Evolutionary conservation across 2,329 filamentous ascomycete genomes (phyloP), one percentile per base, ranked within the genome.

Genomic region (Phaeosphaeria sp.): DNA sequence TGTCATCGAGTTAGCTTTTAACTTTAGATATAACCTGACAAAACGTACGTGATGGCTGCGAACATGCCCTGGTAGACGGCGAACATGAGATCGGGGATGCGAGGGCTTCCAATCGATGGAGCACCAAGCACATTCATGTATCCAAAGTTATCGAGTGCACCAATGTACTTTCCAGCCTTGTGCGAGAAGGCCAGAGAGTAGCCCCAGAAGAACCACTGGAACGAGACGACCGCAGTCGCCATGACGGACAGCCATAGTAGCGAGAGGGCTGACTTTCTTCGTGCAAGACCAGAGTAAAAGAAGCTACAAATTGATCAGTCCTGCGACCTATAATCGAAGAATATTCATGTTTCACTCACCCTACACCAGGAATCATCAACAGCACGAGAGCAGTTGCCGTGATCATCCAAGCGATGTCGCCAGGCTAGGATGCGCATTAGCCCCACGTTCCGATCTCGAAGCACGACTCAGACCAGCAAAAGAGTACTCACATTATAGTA

Each of bases 181-280:
- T 94, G 91, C 17, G 91, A 95, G 75, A 93, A 95, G 48, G 91
- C 87, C 11, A 95, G 80, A 4, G 90, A 93, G 76, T 92, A 96
- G 48, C 92, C 92, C 92, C 92, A 96, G 82, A 96, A 94, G 82
- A 96, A 96, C 92, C 93, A 97, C 74, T 96, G 92, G 79, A 96
- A 96, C 49, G 88, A 89, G 59, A 93, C 87, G 64, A 96, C 87
- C 11, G 87, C 91, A 3, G 90, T 86, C 17, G 91, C 89, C 81
- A 96, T 89, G 81, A 96, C 86, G 15, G 91, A 91, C 3, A 96
- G 84, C 85, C 91, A 93, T 77, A 96, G 90, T 60, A 97, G 84
- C 18, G 92, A 91, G 53, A 97, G 83, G 3, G 93, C 93, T 0
- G 92, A 96, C 82, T 96, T 97, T 77, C 93, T 88, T 55, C 92